Evolutionary conservation across 140 eudicot genomes (phyloP).

Genomic region (Erigeron philadelphicus): DNA sequence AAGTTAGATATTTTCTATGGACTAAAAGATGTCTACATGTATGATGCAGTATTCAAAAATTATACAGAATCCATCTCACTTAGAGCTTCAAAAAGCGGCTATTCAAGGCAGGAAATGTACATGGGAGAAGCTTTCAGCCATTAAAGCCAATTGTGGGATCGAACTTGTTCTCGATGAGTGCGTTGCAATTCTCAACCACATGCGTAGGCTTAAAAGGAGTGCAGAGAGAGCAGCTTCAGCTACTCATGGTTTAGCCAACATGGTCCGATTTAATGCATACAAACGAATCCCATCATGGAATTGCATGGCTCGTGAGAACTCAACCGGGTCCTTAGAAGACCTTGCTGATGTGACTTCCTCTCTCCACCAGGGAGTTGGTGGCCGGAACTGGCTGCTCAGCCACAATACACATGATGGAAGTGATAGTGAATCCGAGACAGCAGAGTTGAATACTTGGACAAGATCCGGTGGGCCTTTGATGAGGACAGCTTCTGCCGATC

Average conservation of each 20-base stretch:
- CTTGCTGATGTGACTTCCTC: constrained; percentile 55
- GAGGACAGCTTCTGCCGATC: constrained; percentile 75
- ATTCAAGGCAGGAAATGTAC: constrained; percentile 88
- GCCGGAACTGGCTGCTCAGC: constrained; percentile 31
- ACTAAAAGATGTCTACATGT: not conserved
- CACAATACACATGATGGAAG: constrained; percentile 51
- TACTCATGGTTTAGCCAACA: constrained; percentile 41
- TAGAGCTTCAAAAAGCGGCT: constrained; percentile 77
- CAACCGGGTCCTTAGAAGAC: constrained; percentile 87
- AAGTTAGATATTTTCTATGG: not conserved
- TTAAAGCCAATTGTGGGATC: constrained; percentile 85
- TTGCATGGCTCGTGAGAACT: constrained; percentile 85
- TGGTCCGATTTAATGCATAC: constrained; percentile 61
- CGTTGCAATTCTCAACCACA: constrained; percentile 78
- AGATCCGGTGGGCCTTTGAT: constrained; percentile 84
- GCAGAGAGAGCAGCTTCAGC: constrained; percentile 65
- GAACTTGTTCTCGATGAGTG: constrained; percentile 89
- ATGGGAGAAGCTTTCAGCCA: constrained; percentile 94
- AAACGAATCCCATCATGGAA: constrained; percentile 97
- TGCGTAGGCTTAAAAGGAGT: constrained; percentile 77
- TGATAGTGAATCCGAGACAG: constrained; percentile 66
- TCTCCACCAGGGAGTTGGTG: constrained; percentile 44
- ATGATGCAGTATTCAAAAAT: constrained; percentile 62
- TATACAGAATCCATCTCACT: constrained; percentile 71
- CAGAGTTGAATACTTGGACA: constrained; percentile 63